A percentile compares a stretch with the other conserved stretches of the same genome.
Conservation (phyloP, 768 basidiomycete genomes). For the Podaxis pistillaris region DNA sequence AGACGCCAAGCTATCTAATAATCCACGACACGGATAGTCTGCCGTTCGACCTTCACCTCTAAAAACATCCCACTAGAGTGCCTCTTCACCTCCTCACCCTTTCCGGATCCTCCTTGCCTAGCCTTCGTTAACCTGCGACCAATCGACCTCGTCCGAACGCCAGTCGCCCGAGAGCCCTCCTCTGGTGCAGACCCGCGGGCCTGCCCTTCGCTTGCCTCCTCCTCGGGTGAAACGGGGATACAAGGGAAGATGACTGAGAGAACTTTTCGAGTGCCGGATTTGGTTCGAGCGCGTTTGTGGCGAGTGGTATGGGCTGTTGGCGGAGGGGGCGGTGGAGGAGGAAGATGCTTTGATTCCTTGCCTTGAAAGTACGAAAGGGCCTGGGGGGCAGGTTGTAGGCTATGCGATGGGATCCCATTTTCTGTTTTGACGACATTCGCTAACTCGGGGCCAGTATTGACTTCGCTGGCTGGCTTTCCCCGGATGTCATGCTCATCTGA, state of each 20-base stretch:
- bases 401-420: not conserved
- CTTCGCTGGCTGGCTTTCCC: not conserved
- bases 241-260: constrained; percentile 9
- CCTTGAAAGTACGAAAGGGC: not conserved
- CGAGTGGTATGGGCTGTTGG: not conserved
- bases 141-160: not conserved
- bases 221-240: not conserved
- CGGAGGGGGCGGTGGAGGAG: not conserved
- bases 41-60: constrained; percentile 2
- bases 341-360: not conserved
- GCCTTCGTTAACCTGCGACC: not conserved
- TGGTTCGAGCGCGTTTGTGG: not conserved
- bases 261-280: not conserved
- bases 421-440: not conserved
- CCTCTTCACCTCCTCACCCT: not conserved
- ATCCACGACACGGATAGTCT: not conserved
- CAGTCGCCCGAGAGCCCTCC: not conserved
- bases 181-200: not conserved
- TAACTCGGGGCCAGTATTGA: not conserved
- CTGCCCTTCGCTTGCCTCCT: not conserved
- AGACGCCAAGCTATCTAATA: not conserved
- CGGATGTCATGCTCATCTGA: not conserved
- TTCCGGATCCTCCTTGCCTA: not conserved
- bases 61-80: not conserved
- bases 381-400: not conserved